Evolutionary conservation across 2,329 filamentous ascomycete genomes (phyloP).

Genomic region (Tothia fuscella): DNA sequence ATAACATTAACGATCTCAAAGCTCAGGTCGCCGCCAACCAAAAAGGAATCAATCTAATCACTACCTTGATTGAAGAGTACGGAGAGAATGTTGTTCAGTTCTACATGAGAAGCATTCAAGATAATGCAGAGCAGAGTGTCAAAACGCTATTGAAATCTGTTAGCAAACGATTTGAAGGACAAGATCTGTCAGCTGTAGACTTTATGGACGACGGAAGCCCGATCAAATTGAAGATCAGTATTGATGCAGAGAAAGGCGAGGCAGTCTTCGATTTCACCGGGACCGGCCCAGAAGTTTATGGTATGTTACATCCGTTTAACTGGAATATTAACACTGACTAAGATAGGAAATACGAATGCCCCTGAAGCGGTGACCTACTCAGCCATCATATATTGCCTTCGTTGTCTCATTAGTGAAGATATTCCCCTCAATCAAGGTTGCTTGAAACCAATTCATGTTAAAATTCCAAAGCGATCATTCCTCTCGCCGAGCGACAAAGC

Average conservation of each 20-base stretch:
- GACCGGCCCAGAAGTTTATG: conserved; percentile 69
- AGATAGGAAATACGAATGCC: conserved; percentile 58
- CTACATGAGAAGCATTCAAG: conserved; percentile 74
- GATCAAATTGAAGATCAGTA: conserved; percentile 62
- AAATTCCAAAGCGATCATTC: conserved; percentile 60
- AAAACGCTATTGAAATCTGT: conserved; percentile 61
- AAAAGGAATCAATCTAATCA: conserved; percentile 71
- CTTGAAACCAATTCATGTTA: conserved; percentile 61
- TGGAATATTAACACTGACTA: neutral
- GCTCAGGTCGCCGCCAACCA: conserved; percentile 81
- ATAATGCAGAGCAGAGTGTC: conserved; percentile 67
- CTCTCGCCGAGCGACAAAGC: conserved; percentile 64
- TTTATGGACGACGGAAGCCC: conserved; percentile 82
- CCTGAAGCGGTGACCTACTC: conserved; percentile 72
- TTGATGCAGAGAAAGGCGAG: conserved; percentile 60
- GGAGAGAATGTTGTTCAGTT: conserved; percentile 65
- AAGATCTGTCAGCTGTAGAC: conserved; percentile 62
- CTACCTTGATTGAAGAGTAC: conserved; percentile 63
- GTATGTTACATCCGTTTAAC: conserved; percentile 22
- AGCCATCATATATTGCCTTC: conserved; percentile 76
- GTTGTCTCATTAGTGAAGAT: conserved; percentile 67
- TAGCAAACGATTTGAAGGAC: conserved; percentile 54
- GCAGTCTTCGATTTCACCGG: conserved; percentile 69
- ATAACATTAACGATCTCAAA: conserved; percentile 79
- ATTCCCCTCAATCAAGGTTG: conserved; percentile 84